Evolutionary conservation across 345 rosid species (phyloP).

Genomic region (Abelmoschus esculentus): DNA sequence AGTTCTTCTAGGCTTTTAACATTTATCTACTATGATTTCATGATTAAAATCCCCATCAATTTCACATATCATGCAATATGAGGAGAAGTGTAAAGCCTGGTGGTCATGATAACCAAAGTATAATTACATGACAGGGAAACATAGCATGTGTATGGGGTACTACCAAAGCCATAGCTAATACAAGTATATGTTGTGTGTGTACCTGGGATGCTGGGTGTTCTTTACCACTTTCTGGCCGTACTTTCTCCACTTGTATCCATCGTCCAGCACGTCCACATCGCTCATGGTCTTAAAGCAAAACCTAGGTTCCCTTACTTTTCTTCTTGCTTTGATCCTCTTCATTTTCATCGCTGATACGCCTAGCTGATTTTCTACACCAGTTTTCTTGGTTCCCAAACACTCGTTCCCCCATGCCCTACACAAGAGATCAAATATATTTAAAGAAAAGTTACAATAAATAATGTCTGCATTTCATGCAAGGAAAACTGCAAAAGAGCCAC

Average conservation of each 20-base stretch:
- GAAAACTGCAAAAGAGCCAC: not conserved
- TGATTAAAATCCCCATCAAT: constrained; percentile 2
- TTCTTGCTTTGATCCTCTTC: constrained; percentile 78
- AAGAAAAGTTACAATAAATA: too few relatives aligned
- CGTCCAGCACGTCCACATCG: constrained; percentile 90
- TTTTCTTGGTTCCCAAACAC: constrained; percentile 32
- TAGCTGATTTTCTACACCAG: constrained; percentile 23
- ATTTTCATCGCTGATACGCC: constrained; percentile 59
- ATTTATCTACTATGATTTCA: not conserved
- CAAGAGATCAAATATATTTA: not conserved
- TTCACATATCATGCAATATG: constrained; percentile 21
- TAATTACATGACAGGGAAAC: constrained; percentile 15
- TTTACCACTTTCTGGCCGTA: constrained; percentile 99
- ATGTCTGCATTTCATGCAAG: not conserved
- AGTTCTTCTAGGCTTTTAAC: constrained; percentile 29
- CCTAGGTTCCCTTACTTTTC: constrained; percentile 93
- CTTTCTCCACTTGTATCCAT: constrained; percentile 97
- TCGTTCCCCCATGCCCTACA: constrained; percentile 60
- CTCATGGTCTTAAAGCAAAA: constrained; percentile 98
- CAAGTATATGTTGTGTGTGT: not conserved
- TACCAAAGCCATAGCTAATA: too few relatives aligned
- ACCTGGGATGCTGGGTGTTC: constrained; percentile 99
- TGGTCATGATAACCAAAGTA: constrained; percentile 19
- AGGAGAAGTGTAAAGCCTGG: constrained; percentile 24
- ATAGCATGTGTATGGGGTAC: constrained; percentile 23